Evolutionary conservation across 257 asterid genomes (phyloP), one percentile per base, ranked within the genome.

Genomic region (Gentiana dahurica): DNA sequence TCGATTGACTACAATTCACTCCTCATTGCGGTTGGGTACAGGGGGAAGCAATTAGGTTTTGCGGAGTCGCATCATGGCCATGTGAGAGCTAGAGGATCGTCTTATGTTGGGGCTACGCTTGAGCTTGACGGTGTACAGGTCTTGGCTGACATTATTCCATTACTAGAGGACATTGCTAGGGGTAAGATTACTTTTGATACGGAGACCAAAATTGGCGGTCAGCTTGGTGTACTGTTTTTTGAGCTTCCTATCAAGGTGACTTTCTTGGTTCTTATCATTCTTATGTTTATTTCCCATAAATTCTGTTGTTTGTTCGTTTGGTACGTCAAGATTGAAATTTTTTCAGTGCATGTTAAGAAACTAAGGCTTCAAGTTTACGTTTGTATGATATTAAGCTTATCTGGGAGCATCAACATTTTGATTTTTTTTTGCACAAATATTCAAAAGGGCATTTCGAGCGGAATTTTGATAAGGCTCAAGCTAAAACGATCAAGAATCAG

Each of bases 71-170:
- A 57, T 12, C 73, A 79, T 9, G 99, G 97, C 4, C 59, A 51
- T 6, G 60, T 88, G 13, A 65, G 51, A 65, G 81, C 85, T 48
- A 90, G 89, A 46, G 77, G 68, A 2, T 62, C 81, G 5, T 78
- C 95, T 39, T 92, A 83, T 52, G 68, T 82, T 38, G 76, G 88
- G 66, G 97, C 97, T 56, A 83, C 94, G 71, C 76, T 92, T 63
- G 73, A 60, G 73, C 86, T 92, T 53, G 80, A 77, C 4, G 79
- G 77, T 9, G 84, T 79, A 36, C 80, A 84, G 72, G 59, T 92
- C 12, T 50, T 88, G 64, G 72, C 77, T 38, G 94, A 88, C 51
- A 83, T 80, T 51, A 5, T 83, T 61, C 65, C 68, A 48, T 66
- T 92, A 78, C 57, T 88, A 47, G 92, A 76, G 74, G 99, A 92